Evolutionary conservation across 768 basidiomycete species (phyloP).

Genomic region (Amanita exitialis): DNA sequence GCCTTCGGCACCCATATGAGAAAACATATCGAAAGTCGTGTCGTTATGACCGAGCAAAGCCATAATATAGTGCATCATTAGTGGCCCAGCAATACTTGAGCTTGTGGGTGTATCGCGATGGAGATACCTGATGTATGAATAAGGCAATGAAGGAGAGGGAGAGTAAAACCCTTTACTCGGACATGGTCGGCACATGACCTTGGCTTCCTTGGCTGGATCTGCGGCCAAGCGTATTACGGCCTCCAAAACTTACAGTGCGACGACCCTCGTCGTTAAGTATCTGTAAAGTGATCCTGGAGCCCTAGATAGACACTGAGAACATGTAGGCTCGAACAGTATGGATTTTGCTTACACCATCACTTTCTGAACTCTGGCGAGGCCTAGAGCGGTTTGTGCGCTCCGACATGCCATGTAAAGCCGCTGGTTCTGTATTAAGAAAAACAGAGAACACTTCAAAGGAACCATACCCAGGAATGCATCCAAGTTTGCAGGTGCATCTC

Average conservation of each 20-base stretch:
- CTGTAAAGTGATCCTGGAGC: slow-evolving; percentile 5
- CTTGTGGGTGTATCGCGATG: slow-evolving; percentile 20
- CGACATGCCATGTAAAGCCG: slow-evolving; percentile 10
- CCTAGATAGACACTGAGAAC: background rate
- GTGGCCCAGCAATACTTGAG: slow-evolving; percentile 39
- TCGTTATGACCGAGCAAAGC: slow-evolving; percentile 46
- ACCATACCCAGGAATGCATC: slow-evolving; percentile 41
- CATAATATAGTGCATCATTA: slow-evolving; percentile 70
- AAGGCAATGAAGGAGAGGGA: background rate
- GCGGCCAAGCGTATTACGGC: slow-evolving; percentile 6
- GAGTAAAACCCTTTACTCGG: slow-evolving; percentile 33
- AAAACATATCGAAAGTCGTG: slow-evolving; percentile 32
- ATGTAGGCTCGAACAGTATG: background rate
- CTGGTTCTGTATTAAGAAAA: slow-evolving; percentile 4
- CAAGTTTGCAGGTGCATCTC: slow-evolving; percentile 26
- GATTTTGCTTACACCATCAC: background rate
- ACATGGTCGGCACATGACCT: slow-evolving; percentile 32
- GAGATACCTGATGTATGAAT: slow-evolving; percentile 21
- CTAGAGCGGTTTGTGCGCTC: slow-evolving; percentile 1
- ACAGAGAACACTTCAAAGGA: background rate
- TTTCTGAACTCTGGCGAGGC: background rate
- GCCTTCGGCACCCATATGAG: slow-evolving; percentile 27
- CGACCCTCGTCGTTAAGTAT: slow-evolving; percentile 7
- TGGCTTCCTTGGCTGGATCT: slow-evolving; percentile 12
- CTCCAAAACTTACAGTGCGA: slow-evolving; percentile 4